Conservation (phyloP, 768 basidiomycete species). For the Rhizopogon sp. region DNA sequence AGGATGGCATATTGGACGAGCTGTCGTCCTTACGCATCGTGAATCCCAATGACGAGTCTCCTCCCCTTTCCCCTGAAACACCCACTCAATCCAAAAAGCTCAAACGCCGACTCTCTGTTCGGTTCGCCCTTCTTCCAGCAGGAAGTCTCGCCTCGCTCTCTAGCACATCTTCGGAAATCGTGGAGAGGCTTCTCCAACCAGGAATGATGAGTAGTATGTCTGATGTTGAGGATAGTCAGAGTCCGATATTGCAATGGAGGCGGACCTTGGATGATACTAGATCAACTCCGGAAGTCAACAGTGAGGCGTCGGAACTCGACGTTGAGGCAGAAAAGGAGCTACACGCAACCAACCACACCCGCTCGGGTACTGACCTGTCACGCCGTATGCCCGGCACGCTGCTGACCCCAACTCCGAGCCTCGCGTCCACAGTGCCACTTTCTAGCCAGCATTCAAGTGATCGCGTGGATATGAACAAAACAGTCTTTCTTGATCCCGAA, state of each 20-base stretch:
- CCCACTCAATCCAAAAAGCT: constrained; percentile 1
- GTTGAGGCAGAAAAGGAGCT: constrained; percentile 2
- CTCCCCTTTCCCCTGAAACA: constrained; percentile 1
- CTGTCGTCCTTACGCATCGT: constrained; percentile 44
- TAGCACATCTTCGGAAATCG: constrained; percentile 39
- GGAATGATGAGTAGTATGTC: constrained; percentile 29
- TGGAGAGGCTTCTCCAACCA: constrained; percentile 42
- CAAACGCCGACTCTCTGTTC: constrained; percentile 24
- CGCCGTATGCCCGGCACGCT: constrained; percentile 56
- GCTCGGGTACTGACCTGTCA: constrained; percentile 14
- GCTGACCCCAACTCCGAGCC: constrained; percentile 39
- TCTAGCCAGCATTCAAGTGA: constrained; percentile 29
- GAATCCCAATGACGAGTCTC: constrained; percentile 15
- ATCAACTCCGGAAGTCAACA: constrained; percentile 25
- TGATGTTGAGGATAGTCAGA: constrained; percentile 21
- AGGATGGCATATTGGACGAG: constrained; percentile 33
- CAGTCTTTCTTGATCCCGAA: constrained; percentile 18
- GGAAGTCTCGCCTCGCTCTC: constrained; percentile 49
- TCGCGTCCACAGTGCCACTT: constrained; percentile 18
- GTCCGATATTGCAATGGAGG: constrained; percentile 21
- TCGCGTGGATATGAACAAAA: constrained; percentile 19
- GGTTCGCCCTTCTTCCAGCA: constrained; percentile 25
- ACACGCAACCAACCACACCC: not conserved
- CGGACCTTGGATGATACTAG: constrained; percentile 29
- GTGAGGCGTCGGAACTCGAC: constrained; percentile 29